phyloP scores from a whole-genome alignment of 768 basidiomycete species.

The Mycena belliarum region DNA sequence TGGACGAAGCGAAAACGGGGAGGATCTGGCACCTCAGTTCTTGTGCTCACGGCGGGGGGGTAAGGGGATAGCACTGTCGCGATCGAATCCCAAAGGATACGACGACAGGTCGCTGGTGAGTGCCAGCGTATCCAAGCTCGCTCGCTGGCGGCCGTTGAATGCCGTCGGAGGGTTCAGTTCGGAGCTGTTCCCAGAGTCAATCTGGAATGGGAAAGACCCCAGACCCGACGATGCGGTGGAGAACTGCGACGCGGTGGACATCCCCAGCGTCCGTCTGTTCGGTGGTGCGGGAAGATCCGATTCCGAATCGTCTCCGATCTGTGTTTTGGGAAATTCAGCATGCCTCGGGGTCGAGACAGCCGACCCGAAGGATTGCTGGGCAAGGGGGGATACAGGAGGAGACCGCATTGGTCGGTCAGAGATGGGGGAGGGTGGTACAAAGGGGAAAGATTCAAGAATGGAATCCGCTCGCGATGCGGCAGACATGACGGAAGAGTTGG shows the following conservation, averaged over 20 bases:
- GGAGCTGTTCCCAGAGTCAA: slow-evolving; percentile 56
- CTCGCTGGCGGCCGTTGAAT: slow-evolving; percentile 58
- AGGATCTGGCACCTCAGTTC: slow-evolving; percentile 5
- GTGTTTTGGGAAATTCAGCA: slow-evolving; percentile 18
- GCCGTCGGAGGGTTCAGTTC: slow-evolving; percentile 41
- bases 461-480: slow-evolving; percentile 77
- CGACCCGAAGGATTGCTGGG: slow-evolving; percentile 49
- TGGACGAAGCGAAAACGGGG: background rate
- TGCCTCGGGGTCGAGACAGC: slow-evolving; percentile 11
- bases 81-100: slow-evolving; percentile 80
- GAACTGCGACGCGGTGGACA: slow-evolving; percentile 76
- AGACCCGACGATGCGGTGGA: slow-evolving; percentile 81
- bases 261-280: slow-evolving; percentile 59
- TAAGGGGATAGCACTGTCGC: slow-evolving; percentile 39
- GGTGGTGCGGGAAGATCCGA: slow-evolving; percentile 54
- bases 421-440: slow-evolving; percentile 87
- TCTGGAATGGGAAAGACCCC: slow-evolving; percentile 85
- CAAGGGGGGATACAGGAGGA: slow-evolving; percentile 73
- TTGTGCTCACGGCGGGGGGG: slow-evolving; percentile 19
- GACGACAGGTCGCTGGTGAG: slow-evolving; percentile 81
- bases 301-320: slow-evolving; percentile 24
- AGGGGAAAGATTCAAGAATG: slow-evolving; percentile 84
- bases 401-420: slow-evolving; percentile 77
- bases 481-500: slow-evolving; percentile 67
- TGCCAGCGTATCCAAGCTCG: slow-evolving; percentile 83